Evolutionary conservation across 2,329 filamentous ascomycete genomes (phyloP).

Genomic region (Cordyceps pruinosa): DNA sequence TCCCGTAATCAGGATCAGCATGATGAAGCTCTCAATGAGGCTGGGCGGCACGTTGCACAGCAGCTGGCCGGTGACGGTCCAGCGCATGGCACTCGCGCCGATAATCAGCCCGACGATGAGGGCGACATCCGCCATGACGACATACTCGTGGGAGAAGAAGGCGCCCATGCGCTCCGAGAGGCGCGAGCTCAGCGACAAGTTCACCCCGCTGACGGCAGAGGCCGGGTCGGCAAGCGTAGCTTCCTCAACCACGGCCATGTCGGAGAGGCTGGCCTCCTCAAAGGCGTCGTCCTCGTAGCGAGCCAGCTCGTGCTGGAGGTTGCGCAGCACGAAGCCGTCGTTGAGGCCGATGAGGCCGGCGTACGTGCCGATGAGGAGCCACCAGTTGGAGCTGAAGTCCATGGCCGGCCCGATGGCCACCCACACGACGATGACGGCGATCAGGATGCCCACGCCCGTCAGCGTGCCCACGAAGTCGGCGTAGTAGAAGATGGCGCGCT

Average conservation of each 20-base stretch:
- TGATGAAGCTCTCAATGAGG: slow-evolving; percentile 21
- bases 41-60: slow-evolving; percentile 21
- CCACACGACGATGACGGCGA: slow-evolving; percentile 31
- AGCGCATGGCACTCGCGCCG: slow-evolving; percentile 19
- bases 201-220: not conserved
- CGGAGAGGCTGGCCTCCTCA: slow-evolving; percentile 12
- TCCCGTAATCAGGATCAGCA: slow-evolving; percentile 21
- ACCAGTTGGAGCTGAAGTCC: slow-evolving; percentile 37
- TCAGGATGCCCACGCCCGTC: slow-evolving; percentile 31
- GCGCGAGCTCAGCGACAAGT: slow-evolving; percentile 14
- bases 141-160: slow-evolving; percentile 18
- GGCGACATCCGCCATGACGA: slow-evolving; percentile 16
- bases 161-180: slow-evolving; percentile 17
- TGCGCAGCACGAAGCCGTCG: slow-evolving; percentile 39
- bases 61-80: slow-evolving; percentile 19
- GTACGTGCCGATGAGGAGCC: slow-evolving; percentile 41
- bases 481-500: slow-evolving; percentile 35
- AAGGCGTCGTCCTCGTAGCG: slow-evolving; percentile 17
- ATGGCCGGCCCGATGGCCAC: slow-evolving; percentile 31
- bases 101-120: slow-evolving; percentile 17
- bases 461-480: slow-evolving; percentile 36
- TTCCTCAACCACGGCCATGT: slow-evolving; percentile 15
- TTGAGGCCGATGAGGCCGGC: slow-evolving; percentile 38
- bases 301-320: slow-evolving; percentile 28
- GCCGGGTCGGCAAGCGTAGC: slow-evolving; percentile 9